Evolutionary conservation across 1,139 yeast species (phyloP).

Genomic region (Debaryomyces nepalensis): DNA sequence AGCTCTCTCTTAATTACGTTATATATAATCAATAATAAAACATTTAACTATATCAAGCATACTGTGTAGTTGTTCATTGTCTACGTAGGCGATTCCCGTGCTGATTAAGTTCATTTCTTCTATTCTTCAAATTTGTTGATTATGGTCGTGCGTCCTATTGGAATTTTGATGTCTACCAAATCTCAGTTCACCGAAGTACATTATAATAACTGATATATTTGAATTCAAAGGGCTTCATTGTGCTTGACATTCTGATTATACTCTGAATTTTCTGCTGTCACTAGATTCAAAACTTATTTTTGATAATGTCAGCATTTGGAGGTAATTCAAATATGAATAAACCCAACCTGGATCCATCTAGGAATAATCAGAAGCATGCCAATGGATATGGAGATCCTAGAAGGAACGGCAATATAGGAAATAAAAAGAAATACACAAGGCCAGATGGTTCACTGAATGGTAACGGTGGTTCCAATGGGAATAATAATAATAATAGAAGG

Average conservation of each 20-base stretch:
- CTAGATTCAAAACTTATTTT: conserved; percentile 2
- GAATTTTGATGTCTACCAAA: conserved; percentile 5
- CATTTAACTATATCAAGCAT: no score
- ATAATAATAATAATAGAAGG: conserved; percentile 10
- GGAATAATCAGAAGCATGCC: conserved; percentile 14
- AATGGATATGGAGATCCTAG: conserved; percentile 25
- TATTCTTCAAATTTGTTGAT: no score
- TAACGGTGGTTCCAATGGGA: conserved; percentile 12
- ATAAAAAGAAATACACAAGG: conserved; percentile 14
- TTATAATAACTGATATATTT: neutral
- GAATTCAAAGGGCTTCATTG: conserved; percentile 7
- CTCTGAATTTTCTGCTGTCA: conserved; percentile 10
- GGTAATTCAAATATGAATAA: conserved; percentile 19
- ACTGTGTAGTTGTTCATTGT: no score
- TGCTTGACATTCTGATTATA: conserved; percentile 8
- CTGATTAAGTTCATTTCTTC: no score
- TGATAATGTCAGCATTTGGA: conserved; percentile 33
- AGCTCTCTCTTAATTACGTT: neutral
- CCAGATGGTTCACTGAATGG: conserved; percentile 17
- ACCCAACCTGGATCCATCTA: conserved; percentile 9
- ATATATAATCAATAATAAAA: conserved; percentile 1
- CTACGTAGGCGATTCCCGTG: no score
- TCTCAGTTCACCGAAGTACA: conserved; percentile 3
- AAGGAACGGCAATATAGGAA: conserved; percentile 20
- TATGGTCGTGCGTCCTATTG: conserved; percentile 8